Base-by-base conservation (phyloP, 1,284 basidiomycete genomes). In the Trametes pubescens region DNA sequence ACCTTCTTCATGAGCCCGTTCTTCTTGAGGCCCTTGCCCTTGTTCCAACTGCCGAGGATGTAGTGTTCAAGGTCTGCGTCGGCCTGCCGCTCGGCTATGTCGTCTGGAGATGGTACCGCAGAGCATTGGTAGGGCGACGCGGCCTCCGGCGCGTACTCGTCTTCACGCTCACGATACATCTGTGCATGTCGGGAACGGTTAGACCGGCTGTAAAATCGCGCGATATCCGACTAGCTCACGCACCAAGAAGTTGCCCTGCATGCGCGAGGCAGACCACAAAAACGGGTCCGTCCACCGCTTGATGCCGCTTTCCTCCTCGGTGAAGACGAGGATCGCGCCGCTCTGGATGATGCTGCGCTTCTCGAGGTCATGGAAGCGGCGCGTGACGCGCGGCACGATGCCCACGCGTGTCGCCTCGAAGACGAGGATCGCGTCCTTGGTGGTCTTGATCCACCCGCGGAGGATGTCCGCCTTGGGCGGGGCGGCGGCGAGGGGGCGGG, bases 291-390 rank as follows among this genome's bases (percentile, higher is more conserved):
- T 73, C 70, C 70, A 73, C n/a, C 72, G 63, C 62, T 72, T 72
- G 62, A 73, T 72, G 8, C 68, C 69, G 51, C 69, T 71, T 60
- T 73, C 72, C 52, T 72, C 72, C 57, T 73, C 72, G 24, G 71
- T 71, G 58, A 72, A 73, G 51, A 73, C 69, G 55, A 72, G 59
- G 46, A 71, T 64, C 8, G 69, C 68, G 24, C 72, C 72, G 64
- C 71, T 72, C 51, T 65, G 59, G 57, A 73, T 71, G 61, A 71
- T 68, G 57, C 60, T 65, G 49, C 71, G 66, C 54, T 73, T 73
- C 71, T 88, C 86, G 47, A 81, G 76, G 66, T 88, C 85, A 43
- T 84, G 82, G 65, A 88, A 74, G n/a, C 86, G 75, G 5, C 86
- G 75, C 1, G 82, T 84, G 22, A 88, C 82, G 40, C 85, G 79